Evolutionary conservation across 2,329 filamentous ascomycete species (phyloP).

Genomic region (Fusarium sp.): DNA sequence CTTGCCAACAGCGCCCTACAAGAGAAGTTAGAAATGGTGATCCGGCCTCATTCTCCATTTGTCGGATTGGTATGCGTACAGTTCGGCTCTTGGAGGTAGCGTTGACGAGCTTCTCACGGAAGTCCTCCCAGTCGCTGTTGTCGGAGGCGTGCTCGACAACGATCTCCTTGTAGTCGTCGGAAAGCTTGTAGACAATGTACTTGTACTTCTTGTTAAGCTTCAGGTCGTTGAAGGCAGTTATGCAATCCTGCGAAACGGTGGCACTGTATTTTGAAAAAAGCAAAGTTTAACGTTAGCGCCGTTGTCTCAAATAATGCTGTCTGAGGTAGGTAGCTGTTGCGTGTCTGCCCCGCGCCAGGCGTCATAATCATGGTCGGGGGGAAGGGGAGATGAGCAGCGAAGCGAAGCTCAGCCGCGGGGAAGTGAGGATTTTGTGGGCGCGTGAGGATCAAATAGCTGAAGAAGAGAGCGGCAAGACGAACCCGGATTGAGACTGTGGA

Average conservation of each 20-base stretch:
- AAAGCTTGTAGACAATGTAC: slow-evolving; percentile 90
- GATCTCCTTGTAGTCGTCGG: slow-evolving; percentile 83
- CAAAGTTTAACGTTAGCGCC: slow-evolving; percentile 38
- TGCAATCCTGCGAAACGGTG: slow-evolving; percentile 76
- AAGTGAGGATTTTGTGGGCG: slow-evolving; percentile 17
- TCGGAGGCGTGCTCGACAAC: slow-evolving; percentile 78
- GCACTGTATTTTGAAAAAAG: slow-evolving; percentile 62
- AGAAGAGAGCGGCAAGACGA: slow-evolving; percentile 41
- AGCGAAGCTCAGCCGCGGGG: slow-evolving; percentile 14
- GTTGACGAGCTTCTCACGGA: slow-evolving; percentile 79
- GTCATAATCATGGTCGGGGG: slow-evolving; percentile 31
- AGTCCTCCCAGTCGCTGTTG: slow-evolving; percentile 73
- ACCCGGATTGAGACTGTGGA: slow-evolving; percentile 74
- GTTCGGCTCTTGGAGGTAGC: slow-evolving; percentile 77
- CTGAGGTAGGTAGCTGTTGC: slow-evolving; percentile 8
- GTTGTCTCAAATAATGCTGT: slow-evolving; percentile 19
- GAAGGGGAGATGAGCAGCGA: slow-evolving; percentile 20
- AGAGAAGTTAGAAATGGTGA: slow-evolving; percentile 13
- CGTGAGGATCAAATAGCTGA: slow-evolving; percentile 11
- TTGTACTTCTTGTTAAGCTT: slow-evolving; percentile 85
- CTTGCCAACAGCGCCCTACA: slow-evolving; percentile 66
- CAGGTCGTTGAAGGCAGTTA: slow-evolving; percentile 78
- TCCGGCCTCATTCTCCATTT: neutral
- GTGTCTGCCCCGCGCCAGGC: slow-evolving; percentile 37
- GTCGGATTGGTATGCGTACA: slow-evolving; percentile 53